A percentile compares a stretch with the other conserved stretches of the same genome.
These are phyloP conservation scores for Chlorella sp. DNA, from an alignment of 139 green algal genomes.

Conservation along the genomic window DNA sequence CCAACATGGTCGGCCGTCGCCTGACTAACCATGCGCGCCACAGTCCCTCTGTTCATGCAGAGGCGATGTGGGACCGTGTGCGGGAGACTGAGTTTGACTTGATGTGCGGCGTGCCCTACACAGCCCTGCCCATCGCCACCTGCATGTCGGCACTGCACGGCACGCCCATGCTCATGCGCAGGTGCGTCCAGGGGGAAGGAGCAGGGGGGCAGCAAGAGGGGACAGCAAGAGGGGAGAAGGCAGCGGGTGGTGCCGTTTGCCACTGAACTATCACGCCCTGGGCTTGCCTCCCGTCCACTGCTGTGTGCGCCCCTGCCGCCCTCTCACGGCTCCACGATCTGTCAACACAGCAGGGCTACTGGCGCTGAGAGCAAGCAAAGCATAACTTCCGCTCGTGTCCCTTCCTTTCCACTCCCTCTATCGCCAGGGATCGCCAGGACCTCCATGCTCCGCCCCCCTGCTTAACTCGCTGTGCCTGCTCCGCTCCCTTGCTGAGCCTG, in stretches of 20 bases:
- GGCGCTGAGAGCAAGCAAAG: no score
- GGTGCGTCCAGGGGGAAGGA: background rate
- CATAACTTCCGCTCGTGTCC: no score
- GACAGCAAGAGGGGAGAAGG: no score
- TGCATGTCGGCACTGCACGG: slow-evolving; percentile 90
- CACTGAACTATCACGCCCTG: no score
- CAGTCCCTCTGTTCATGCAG: background rate
- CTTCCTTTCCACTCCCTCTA: background rate
- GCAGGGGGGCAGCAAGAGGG: background rate
- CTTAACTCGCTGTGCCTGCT: background rate
- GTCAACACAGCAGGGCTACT: no score
- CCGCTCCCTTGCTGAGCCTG: background rate
- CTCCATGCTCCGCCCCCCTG: background rate
- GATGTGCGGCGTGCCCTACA: slow-evolving; percentile 99
- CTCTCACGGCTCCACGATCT: no score
- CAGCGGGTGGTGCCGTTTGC: no score
- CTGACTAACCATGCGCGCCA: background rate
- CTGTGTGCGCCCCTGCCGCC: no score
- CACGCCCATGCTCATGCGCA: slow-evolving; percentile 93
- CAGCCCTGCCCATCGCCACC: slow-evolving; percentile 97
- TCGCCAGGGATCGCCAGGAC: no score
- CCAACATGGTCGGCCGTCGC: background rate
- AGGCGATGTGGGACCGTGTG: slow-evolving; percentile 89
- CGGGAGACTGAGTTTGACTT: slow-evolving; percentile 86
- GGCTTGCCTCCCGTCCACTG: no score